phyloP scores from a whole-genome alignment of 495 filamentous ascomycete species.

The Ramalina peruviana region DNA sequence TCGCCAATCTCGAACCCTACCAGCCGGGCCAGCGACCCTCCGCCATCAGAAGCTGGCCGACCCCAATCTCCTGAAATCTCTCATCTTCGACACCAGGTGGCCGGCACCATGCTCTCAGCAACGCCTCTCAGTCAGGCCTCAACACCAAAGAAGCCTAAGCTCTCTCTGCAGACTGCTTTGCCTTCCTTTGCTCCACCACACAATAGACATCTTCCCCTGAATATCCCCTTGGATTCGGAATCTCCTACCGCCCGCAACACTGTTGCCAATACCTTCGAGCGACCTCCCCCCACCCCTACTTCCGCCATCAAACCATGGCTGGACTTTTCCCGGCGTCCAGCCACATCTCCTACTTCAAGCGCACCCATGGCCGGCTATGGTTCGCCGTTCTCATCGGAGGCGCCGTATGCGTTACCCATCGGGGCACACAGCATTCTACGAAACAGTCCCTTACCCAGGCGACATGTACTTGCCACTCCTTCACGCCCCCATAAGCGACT shows the following conservation, averaged over 20 bases:
- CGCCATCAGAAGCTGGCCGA: neutral
- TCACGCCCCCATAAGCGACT: constrained; percentile 10
- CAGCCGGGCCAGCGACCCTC: constrained; percentile 4
- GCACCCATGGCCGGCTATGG: constrained; percentile 17
- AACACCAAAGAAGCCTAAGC: constrained; percentile 52
- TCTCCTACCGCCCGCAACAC: constrained; percentile 76
- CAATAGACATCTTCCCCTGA: constrained; percentile 39
- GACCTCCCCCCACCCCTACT: constrained; percentile 49
- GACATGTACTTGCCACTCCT: constrained; percentile 8
- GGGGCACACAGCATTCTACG: constrained; percentile 60
- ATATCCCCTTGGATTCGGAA: constrained; percentile 41
- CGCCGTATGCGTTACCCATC: constrained; percentile 52
- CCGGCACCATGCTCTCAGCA: constrained; percentile 13
- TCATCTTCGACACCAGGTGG: constrained; percentile 7
- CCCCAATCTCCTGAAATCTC: constrained; percentile 15
- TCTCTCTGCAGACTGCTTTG: constrained; percentile 62
- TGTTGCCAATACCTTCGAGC: constrained; percentile 64
- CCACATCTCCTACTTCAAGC: constrained; percentile 19
- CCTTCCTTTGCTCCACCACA: constrained; percentile 36
- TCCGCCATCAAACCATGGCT: constrained; percentile 14
- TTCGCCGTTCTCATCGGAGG: constrained; percentile 21
- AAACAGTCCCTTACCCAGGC: constrained; percentile 49
- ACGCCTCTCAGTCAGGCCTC: constrained; percentile 21
- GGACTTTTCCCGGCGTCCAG: constrained; percentile 18
- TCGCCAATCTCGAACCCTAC: constrained; percentile 12